Base-by-base conservation (phyloP, 371 early-diverging fungal genomes). In the Rhizopus delemar region DNA sequence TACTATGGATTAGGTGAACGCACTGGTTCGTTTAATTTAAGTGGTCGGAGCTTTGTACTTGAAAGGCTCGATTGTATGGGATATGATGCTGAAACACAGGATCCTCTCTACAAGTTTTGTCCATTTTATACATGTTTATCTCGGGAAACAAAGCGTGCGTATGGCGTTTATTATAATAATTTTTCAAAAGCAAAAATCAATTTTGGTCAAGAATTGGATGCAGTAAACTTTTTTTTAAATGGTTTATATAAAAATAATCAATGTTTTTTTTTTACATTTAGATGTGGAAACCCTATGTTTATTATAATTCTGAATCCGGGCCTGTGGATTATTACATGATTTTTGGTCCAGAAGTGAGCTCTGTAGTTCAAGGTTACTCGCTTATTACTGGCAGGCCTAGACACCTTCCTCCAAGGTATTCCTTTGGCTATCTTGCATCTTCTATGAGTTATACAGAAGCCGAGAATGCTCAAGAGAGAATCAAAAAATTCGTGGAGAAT, bases 371-470 rank as follows among this genome's bases (percentile, higher is more conserved):
- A 8, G 45, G 58, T 1, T 80, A 80, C 36, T 66, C 77, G 3
- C 33, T 50, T 2, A 53, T 85, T 16, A 69, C 77, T 11, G 84
- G 85, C 7, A 56, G 61, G 7, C 83, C 82, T 11, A 60, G 62
- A 3, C 74, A 77, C 35, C 45, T 85, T 41, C 69, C 75, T 4
- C 86, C 87, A 5, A 75, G 79, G 8, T 83, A 71, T 46, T 70
- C 80, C 0, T 69, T 85, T 31, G 87, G 86, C 4, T 87, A 87
- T 51, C 68, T 87, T 8, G 86, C 87, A 1, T 80, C 82, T 22
- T 68, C 84, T 16, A 85, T 85, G 85, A 83, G 77, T 5, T 87
- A 85, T 61, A 85, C 87, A 12, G 87, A 87, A 51, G 62, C 70
- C 3, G 76, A 81, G 4, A 49, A 85, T 53, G 86, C 85, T 2